Evolutionary conservation across 225 moss, liverwort and hornwort species (phyloP), one percentile per base, ranked within the genome.

Genomic region (Physcomitrium patens): DNA sequence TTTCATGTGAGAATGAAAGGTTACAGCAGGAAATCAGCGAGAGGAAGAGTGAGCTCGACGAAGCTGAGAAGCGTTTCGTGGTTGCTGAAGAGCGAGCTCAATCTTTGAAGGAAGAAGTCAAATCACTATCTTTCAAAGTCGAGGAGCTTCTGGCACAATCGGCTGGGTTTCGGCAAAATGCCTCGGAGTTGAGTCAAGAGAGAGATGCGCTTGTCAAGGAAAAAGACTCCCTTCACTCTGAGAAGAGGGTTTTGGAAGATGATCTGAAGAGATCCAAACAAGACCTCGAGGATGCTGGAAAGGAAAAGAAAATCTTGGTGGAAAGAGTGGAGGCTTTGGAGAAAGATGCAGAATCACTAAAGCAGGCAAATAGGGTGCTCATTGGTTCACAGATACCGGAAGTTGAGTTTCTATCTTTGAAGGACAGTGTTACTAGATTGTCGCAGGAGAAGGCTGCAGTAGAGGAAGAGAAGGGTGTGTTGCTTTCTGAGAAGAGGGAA

Each of bases 341-440:
- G 75, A 45, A 83, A 63, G 71, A 80, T 68, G 53, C 83, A 16
- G 74, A 78, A 60, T 75, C 77, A 1, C 75, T 83, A 9, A 56
- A 67, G 60, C 67, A 61, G 20, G 69, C 63, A 27, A 70, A 80
- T 7, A 74, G 76, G 65, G 67, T 45, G 17, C 73, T 82, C 41
- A 63, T 77, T 50, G 74, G 82, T 28, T 79, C 82, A 41, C 83
- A 72, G 51, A 71, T 80, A 63, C 74, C 83, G 14, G 68, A 86
- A 75, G 80, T 80, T 17, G 80, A 83, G 43, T 83, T 83, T 48
- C 60, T 68, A 67, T 62, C 74, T 8, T 64, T 83, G 68, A 80
- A 75, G 77, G 80, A 76, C 9, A 60, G 22, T 50, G 78, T 47
- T 50, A 71, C 75, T 71, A 80, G 67, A 18, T 69, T 78, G 69